These are phyloP conservation scores for Hypoxylon sp. DNA, from an alignment of 2,329 filamentous ascomycete genomes.

Conservation along the genomic window DNA sequence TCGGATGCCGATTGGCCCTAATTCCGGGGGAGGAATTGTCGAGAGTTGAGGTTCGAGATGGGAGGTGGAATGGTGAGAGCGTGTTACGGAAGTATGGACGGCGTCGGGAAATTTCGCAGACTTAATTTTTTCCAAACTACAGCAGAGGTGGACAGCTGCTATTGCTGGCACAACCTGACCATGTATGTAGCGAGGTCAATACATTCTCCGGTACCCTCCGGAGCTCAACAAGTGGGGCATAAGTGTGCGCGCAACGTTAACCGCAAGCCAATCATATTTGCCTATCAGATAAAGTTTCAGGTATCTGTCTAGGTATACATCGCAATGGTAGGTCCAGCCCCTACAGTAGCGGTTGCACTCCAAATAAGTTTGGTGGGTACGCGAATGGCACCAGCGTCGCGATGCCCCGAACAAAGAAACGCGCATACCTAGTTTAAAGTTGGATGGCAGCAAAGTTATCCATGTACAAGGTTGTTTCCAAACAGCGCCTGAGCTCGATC, in stretches of 20 bases:
- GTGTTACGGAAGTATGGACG: slow-evolving; percentile 42
- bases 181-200: slow-evolving; percentile 7
- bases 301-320: slow-evolving; percentile 13
- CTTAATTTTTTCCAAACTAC: slow-evolving; percentile 41
- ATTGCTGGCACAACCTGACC: slow-evolving; percentile 18
- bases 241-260: too few species aligned
- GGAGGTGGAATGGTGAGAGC: slow-evolving; percentile 41
- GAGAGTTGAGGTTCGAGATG: slow-evolving; percentile 36
- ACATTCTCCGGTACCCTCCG: slow-evolving; percentile 15
- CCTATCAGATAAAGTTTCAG: not conserved
- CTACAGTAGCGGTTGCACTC: too few species aligned
- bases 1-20: slow-evolving; percentile 62
- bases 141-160: slow-evolving; percentile 18
- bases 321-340: not conserved
- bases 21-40: slow-evolving; percentile 57
- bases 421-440: slow-evolving; percentile 11
- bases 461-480: not conserved
- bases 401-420: slow-evolving; percentile 39
- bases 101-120: slow-evolving; percentile 56
- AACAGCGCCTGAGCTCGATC: not conserved
- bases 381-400: slow-evolving; percentile 30
- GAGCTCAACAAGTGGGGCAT: slow-evolving; percentile 14
- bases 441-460: slow-evolving; percentile 4
- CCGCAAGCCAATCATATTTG: slow-evolving; percentile 5
- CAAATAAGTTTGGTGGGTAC: slow-evolving; percentile 21